Base-by-base conservation (phyloP, 1,139 yeast species). In the Dujonia santamariae region DNA sequence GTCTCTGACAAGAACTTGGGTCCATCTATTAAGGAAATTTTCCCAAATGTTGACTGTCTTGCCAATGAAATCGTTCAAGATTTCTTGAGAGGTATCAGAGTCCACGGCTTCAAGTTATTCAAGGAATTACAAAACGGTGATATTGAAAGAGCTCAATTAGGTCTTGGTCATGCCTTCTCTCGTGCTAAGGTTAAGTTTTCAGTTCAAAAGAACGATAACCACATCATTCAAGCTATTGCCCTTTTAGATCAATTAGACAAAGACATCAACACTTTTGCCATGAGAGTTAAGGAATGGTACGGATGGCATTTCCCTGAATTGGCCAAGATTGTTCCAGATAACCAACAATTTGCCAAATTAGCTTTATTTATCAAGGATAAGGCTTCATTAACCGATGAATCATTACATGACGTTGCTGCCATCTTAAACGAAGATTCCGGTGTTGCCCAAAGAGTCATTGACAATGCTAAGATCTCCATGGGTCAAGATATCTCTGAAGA, bases 231-330 rank as follows among this genome's bases (percentile, higher is more conserved):
- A 72, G 97, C 98, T 37, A 92, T 92, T 70, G 97, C 98, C 23
- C 72, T 94, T 47, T 76, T 92, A 56, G 99, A 92, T 56, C 96
- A 94, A 61, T 78, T 92, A 56, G 98, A 92, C 70, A 92, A 92
- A 70, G 98, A 94, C 61, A 77, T 92, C 54, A 92, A 92, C 72
- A 94, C 97, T 35, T 92, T 86, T 56, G 92, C 97, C 48, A 92
- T 92, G 99, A 82, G 99, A 72, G 78, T 80, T 60, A 90, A 90
- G 72, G 99, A 92, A 72, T 92, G 99, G 99, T 92, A 94, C 68
- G 97, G 98, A 47, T 92, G 99, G 99, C 99, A 92, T 64, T 94
- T 92, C 80, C 99, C 99, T 28, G 99, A 92, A 69, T 78, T 92
- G 78, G 96, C 96, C 56, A 92, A 92, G 75, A 87, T 92, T 59